phyloP scores from a whole-genome alignment of 257 asterid species.

The Handroanthus guayacan region DNA sequence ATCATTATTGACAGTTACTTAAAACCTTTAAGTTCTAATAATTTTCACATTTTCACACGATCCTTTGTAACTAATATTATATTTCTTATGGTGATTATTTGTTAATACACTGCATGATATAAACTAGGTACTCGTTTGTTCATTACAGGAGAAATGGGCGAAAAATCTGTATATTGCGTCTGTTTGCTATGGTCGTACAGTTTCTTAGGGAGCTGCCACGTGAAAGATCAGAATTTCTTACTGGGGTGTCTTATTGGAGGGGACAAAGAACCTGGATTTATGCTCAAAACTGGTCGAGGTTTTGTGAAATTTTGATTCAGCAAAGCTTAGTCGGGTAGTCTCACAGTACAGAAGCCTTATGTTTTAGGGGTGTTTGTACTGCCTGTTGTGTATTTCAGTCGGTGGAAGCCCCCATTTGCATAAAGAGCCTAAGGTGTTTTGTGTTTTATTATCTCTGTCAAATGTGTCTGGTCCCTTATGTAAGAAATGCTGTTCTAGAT shows the following conservation, averaged over 20 bases:
- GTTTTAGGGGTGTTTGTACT: constrained; percentile 32
- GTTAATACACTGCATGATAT: neutral
- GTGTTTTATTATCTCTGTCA: constrained; percentile 19
- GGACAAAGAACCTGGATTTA: constrained; percentile 13
- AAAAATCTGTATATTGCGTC: constrained; percentile 67
- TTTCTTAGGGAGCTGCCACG: constrained; percentile 49
- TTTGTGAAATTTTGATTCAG: constrained; percentile 23
- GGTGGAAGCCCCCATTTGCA: constrained; percentile 26
- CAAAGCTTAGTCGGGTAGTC: constrained; percentile 38
- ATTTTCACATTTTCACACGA: too few relatives aligned
- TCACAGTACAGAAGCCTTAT: constrained; percentile 33
- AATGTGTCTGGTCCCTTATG: constrained; percentile 39
- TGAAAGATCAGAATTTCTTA: constrained; percentile 1
- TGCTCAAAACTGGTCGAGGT: constrained; percentile 19
- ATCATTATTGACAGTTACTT: too few relatives aligned
- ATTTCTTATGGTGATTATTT: neutral
- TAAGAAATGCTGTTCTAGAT: neutral
- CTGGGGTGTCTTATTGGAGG: neutral
- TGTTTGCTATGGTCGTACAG: constrained; percentile 75
- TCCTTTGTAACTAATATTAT: too few relatives aligned
- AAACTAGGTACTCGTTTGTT: neutral
- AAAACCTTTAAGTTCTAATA: too few relatives aligned
- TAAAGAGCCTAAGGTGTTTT: constrained; percentile 29
- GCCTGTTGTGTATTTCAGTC: constrained; percentile 31
- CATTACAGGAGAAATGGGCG: constrained; percentile 67